phyloP scores from a whole-genome alignment of 2,329 filamentous ascomycete species.

The Colletotrichum sp. region DNA sequence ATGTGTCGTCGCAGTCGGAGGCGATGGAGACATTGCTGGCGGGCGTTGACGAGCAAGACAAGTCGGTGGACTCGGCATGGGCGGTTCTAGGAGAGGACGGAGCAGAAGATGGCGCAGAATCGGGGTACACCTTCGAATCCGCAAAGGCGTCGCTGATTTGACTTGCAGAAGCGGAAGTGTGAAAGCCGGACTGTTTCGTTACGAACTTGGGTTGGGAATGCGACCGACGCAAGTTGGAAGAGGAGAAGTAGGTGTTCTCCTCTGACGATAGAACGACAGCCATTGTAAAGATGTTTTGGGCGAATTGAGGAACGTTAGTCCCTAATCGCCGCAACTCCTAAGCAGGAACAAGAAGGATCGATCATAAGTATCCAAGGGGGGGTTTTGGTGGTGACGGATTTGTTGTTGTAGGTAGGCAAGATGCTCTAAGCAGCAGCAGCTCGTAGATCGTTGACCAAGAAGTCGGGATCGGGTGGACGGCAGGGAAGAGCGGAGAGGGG shows the following conservation, averaged over 20 bases:
- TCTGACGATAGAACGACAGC: constrained; percentile 63
- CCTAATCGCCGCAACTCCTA: constrained; percentile 9
- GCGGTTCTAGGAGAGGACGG: constrained; percentile 61
- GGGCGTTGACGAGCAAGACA: constrained; percentile 67
- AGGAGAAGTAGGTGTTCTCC: constrained; percentile 61
- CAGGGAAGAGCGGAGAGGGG: neutral
- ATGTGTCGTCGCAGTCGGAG: constrained; percentile 57
- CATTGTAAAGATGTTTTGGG: constrained; percentile 41
- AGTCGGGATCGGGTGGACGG: constrained; percentile 12
- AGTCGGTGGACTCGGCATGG: constrained; percentile 58
- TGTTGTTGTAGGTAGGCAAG: neutral
- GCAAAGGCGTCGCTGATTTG: constrained; percentile 53
- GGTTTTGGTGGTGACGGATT: neutral
- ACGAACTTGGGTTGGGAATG: constrained; percentile 65
- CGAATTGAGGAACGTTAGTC: constrained; percentile 18
- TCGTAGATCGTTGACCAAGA: constrained; percentile 10
- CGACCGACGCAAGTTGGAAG: constrained; percentile 61
- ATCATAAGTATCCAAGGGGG: constrained; percentile 3
- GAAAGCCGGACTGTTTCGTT: constrained; percentile 46
- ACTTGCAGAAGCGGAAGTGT: constrained; percentile 50
- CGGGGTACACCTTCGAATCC: constrained; percentile 46
- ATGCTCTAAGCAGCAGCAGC: neutral
- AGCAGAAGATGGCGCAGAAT: constrained; percentile 56
- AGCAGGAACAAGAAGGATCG: neutral
- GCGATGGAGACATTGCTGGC: constrained; percentile 68